Conservation (phyloP, 169 alveolate species). For the Amoebophrya sp. region DNA sequence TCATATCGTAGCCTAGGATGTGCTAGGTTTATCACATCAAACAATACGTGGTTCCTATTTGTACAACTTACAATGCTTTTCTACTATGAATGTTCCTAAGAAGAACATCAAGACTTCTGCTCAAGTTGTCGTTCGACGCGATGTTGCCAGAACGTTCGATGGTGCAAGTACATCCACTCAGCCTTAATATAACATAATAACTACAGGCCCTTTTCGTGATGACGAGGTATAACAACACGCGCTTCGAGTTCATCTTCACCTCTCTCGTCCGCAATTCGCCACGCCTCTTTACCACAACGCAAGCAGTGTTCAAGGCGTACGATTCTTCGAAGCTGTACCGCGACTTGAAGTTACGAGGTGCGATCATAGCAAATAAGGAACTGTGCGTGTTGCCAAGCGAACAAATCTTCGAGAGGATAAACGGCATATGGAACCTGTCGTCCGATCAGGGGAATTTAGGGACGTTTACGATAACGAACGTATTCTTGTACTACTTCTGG, state of each 20-base stretch:
- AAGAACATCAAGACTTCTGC: too few relatives aligned
- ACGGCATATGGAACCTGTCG: conserved; percentile 65
- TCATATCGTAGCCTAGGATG: neutral
- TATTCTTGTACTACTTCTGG: too few relatives aligned
- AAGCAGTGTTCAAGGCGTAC: conserved; percentile 62
- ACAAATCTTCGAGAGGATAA: conserved; percentile 55
- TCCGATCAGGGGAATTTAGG: conserved; percentile 65
- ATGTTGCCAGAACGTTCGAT: too few relatives aligned
- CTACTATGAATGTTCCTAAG: too few relatives aligned
- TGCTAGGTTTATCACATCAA: neutral
- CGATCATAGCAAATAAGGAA: conserved; percentile 62
- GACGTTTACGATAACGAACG: neutral
- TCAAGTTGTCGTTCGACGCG: too few relatives aligned
- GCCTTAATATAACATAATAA: neutral
- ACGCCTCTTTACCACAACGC: conserved; percentile 60
- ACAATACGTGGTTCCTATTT: neutral
- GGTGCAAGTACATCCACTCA: too few relatives aligned
- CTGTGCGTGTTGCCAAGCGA: conserved; percentile 57
- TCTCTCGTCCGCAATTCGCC: conserved; percentile 62
- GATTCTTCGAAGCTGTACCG: conserved; percentile 63
- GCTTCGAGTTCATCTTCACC: conserved; percentile 67
- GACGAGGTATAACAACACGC: conserved; percentile 55
- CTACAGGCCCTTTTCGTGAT: conserved; percentile 47
- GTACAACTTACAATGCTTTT: neutral
- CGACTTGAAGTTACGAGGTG: conserved; percentile 64